These are phyloP conservation scores for Crassisporium funariophilum DNA, from an alignment of 768 basidiomycete genomes.

Conservation along the genomic window DNA sequence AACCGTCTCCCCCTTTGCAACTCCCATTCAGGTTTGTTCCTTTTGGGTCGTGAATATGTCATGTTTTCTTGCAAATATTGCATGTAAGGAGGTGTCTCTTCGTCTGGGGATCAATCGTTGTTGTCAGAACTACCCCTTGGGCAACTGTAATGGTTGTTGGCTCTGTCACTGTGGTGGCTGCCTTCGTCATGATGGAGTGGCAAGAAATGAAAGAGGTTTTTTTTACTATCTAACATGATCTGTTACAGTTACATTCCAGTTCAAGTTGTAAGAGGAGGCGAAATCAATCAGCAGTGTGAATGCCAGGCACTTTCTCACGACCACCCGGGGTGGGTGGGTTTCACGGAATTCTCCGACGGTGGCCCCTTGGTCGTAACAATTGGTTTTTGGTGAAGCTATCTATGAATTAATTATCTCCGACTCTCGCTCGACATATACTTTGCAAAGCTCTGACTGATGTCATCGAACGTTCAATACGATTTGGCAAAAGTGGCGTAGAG, in stretches of 20 bases:
- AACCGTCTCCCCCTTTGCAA: too few relatives aligned
- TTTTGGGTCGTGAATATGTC: too few relatives aligned
- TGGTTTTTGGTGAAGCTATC: conserved; percentile 7
- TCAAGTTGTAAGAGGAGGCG: neutral
- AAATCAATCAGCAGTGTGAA: neutral
- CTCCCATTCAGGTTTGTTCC: too few relatives aligned
- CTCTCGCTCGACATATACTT: too few relatives aligned
- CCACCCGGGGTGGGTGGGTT: neutral
- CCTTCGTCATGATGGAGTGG: neutral
- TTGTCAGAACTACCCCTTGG: neutral
- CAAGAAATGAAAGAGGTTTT: neutral
- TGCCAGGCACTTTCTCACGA: neutral
- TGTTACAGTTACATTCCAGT: neutral
- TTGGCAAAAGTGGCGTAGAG: too few relatives aligned
- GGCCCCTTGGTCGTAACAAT: too few relatives aligned
- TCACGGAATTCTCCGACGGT: conserved; percentile 41
- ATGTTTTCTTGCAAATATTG: neutral
- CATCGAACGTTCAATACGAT: too few relatives aligned
- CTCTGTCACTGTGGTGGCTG: neutral
- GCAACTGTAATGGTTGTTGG: neutral
- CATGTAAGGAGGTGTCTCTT: neutral
- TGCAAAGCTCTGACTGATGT: too few relatives aligned
- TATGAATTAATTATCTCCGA: too few relatives aligned
- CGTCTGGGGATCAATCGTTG: neutral
- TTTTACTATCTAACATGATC: neutral